Evolutionary conservation across 1,284 basidiomycete species (phyloP).

Genomic region (Cystobasidiaceae sp.): DNA sequence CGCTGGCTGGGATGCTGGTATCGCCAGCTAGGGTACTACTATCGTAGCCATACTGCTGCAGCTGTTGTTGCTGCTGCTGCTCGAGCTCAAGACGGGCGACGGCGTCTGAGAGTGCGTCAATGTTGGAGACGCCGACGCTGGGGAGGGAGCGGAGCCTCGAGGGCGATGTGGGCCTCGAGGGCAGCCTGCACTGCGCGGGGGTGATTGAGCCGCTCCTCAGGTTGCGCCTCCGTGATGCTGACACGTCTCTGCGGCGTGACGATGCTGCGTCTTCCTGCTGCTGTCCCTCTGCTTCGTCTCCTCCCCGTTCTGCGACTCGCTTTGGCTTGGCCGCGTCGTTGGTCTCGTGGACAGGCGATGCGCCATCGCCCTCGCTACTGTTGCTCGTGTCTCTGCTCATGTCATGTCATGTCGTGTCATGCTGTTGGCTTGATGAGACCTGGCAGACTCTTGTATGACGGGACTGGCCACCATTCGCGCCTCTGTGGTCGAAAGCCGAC

Average conservation of each 20-base stretch:
- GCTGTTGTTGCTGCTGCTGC: not conserved
- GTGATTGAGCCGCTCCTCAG: not conserved
- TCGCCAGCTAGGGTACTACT: not conserved
- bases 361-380: too few relatives aligned
- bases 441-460: too few relatives aligned
- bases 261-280: too few relatives aligned
- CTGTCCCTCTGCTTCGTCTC: not conserved
- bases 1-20: not conserved
- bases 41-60: not conserved
- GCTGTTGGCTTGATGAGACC: too few relatives aligned
- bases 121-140: conserved; percentile 7
- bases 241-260: not conserved
- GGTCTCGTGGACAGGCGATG: too few relatives aligned
- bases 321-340: too few relatives aligned
- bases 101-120: conserved; percentile 18
- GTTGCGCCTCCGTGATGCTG: not conserved
- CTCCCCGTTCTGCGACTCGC: too few relatives aligned
- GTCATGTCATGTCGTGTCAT: too few relatives aligned
- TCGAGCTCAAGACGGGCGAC: not conserved
- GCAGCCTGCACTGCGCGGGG: not conserved
- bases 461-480: too few relatives aligned
- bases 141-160: conserved; percentile 12
- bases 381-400: too few relatives aligned
- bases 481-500: too few relatives aligned
- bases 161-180: conserved; percentile 13